These are phyloP conservation scores for Aspergillus funiculosus DNA, from an alignment of 495 filamentous ascomycete genomes.

Conservation along the genomic window DNA sequence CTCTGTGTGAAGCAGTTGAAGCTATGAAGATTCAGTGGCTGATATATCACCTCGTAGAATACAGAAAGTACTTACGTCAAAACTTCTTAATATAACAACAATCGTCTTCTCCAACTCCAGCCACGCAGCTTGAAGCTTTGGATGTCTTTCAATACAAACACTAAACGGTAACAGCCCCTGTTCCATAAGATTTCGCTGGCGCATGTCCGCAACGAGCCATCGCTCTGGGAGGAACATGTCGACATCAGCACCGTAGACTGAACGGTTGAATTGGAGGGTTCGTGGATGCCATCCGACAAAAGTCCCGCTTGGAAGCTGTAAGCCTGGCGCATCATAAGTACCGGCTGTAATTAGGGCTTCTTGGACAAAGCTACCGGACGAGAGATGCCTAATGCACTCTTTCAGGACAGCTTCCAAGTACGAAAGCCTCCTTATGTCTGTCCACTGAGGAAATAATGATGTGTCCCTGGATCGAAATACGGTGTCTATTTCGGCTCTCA, in stretches of 20 bases:
- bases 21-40: background rate
- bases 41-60: background rate
- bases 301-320: slow-evolving; percentile 21
- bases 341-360: slow-evolving; percentile 24
- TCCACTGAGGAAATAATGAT: slow-evolving; percentile 4
- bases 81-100: slow-evolving; percentile 14
- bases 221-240: slow-evolving; percentile 47
- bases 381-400: slow-evolving; percentile 32
- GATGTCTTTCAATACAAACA: background rate
- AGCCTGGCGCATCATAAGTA: background rate
- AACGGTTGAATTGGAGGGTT: slow-evolving; percentile 23
- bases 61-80: slow-evolving; percentile 11
- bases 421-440: slow-evolving; percentile 9
- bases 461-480: background rate
- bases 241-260: slow-evolving; percentile 44
- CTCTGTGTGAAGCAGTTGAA: background rate
- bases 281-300: slow-evolving; percentile 23
- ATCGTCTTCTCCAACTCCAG: slow-evolving; percentile 21
- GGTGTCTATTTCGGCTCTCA: slow-evolving; percentile 14
- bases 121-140: slow-evolving; percentile 10
- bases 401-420: slow-evolving; percentile 26
- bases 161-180: slow-evolving; percentile 10
- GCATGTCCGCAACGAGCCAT: slow-evolving; percentile 33
- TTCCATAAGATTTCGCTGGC: slow-evolving; percentile 7
- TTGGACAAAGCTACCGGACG: slow-evolving; percentile 15